These are phyloP conservation scores for Mortierella sp. DNA, from an alignment of 371 early-diverging fungal genomes.

Conservation along the genomic window DNA sequence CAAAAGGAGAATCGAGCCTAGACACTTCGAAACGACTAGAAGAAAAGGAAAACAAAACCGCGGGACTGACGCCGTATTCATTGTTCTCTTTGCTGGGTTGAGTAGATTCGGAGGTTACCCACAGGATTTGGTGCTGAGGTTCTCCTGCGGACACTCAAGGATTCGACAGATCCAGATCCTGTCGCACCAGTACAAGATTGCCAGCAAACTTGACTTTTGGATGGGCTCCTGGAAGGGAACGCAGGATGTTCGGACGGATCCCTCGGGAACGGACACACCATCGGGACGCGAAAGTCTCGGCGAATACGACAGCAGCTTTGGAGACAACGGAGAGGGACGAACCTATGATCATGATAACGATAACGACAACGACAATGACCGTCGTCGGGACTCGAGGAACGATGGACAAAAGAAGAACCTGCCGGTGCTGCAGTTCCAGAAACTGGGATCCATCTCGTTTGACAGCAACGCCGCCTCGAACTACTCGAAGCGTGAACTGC, in stretches of 20 bases:
- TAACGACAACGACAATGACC: constrained; percentile 28
- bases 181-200: constrained; percentile 87
- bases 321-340: constrained; percentile 1
- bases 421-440: constrained; percentile 48
- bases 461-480: constrained; percentile 65
- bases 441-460: constrained; percentile 62
- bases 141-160: constrained; percentile 70
- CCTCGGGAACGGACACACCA: background rate
- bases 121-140: constrained; percentile 75
- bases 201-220: constrained; percentile 81
- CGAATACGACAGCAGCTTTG: constrained; percentile 13
- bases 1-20: background rate
- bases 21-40: background rate
- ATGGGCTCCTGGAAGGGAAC: constrained; percentile 61
- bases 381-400: constrained; percentile 26
- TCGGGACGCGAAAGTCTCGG: constrained; percentile 9
- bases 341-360: constrained; percentile 2
- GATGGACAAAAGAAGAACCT: constrained; percentile 19
- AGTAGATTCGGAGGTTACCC: constrained; percentile 80
- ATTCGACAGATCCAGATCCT: constrained; percentile 80
- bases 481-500: constrained; percentile 77
- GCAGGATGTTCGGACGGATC: constrained; percentile 30
- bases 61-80: background rate
- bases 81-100: background rate
- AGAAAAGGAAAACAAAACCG: background rate